Conservation (phyloP, 78 protist species). For the Monosiga brevicollis region DNA sequence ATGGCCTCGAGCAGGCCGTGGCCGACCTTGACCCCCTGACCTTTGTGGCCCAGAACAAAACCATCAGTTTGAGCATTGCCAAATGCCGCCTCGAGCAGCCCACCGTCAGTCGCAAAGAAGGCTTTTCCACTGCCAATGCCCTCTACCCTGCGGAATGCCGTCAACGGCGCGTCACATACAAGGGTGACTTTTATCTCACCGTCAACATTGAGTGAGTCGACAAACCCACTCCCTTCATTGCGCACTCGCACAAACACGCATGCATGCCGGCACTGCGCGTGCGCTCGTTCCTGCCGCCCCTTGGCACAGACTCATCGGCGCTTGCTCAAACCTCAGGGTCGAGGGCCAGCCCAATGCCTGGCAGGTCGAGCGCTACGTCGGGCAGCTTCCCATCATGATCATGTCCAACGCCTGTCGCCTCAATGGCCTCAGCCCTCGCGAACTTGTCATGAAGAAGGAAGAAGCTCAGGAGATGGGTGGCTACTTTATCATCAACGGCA, state of each 20-base stretch:
- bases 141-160: conserved; percentile 25
- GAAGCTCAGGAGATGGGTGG: conserved; percentile 79
- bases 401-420: conserved; percentile 8
- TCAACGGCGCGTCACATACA: conserved; percentile 8
- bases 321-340: too few species aligned
- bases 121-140: too few species aligned
- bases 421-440: background rate
- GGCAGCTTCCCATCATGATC: conserved; percentile 24
- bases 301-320: too few species aligned
- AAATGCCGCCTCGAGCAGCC: background rate
- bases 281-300: too few species aligned
- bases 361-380: background rate
- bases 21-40: background rate
- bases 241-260: background rate
- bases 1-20: background rate
- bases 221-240: background rate
- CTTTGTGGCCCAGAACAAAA: background rate
- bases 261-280: too few species aligned
- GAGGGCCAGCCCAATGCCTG: too few species aligned
- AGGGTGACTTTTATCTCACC: background rate
- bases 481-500: conserved; percentile 84
- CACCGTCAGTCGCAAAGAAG: too few species aligned
- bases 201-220: background rate
- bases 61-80: background rate
- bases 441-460: background rate